Conservation (phyloP, 2,329 filamentous ascomycete genomes). For the Epichloe gansuensis region DNA sequence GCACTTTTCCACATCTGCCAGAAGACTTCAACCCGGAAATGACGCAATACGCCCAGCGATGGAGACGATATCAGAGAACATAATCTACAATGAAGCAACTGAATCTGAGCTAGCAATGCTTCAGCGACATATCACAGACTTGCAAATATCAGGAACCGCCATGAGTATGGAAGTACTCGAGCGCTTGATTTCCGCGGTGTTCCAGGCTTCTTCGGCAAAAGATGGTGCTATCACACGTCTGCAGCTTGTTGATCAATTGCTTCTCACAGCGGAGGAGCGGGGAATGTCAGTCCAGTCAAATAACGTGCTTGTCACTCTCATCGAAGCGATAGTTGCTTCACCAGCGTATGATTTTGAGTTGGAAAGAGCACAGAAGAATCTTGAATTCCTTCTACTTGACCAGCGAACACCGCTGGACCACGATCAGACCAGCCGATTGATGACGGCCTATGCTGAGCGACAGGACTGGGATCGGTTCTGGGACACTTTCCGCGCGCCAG, state of each 20-base stretch:
- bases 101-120: slow-evolving; percentile 11
- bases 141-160: slow-evolving; percentile 25
- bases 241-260: slow-evolving; percentile 29
- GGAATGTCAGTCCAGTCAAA: slow-evolving; percentile 29
- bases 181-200: slow-evolving; percentile 27
- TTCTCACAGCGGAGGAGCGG: slow-evolving; percentile 33
- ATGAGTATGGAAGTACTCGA: slow-evolving; percentile 24
- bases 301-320: slow-evolving; percentile 36
- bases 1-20: slow-evolving; percentile 21
- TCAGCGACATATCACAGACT: slow-evolving; percentile 22
- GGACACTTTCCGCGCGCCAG: slow-evolving; percentile 45
- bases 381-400: slow-evolving; percentile 33
- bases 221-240: slow-evolving; percentile 19
- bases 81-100: not conserved
- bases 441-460: slow-evolving; percentile 33
- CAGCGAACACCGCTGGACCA: slow-evolving; percentile 25
- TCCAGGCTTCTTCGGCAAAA: slow-evolving; percentile 14
- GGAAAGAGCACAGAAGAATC: slow-evolving; percentile 27
- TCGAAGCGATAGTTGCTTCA: slow-evolving; percentile 26
- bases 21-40: slow-evolving; percentile 10
- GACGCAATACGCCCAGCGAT: not conserved
- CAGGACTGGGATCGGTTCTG: slow-evolving; percentile 46
- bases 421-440: slow-evolving; percentile 28
- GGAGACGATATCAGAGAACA: not conserved
- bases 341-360: slow-evolving; percentile 21